These are phyloP conservation scores for Dothistroma septosporum DNA, from an alignment of 2,329 filamentous ascomycete species.

Conservation along the genomic window DNA sequence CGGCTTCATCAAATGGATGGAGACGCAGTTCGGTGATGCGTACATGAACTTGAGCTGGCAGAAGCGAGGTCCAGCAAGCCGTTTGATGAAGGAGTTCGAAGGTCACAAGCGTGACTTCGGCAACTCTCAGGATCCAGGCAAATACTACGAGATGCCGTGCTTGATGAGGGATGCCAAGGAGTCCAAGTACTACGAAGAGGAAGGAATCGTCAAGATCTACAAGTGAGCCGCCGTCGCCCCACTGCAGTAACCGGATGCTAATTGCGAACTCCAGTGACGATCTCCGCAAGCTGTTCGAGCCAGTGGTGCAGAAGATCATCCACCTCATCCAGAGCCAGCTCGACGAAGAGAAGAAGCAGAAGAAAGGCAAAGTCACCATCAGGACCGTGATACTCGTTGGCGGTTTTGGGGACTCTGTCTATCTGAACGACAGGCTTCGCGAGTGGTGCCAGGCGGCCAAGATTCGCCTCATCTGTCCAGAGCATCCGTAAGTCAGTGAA, in stretches of 20 bases:
- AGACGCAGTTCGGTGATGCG: slow-evolving; percentile 3
- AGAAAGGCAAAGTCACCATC: slow-evolving; percentile 2
- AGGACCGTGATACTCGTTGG: slow-evolving; percentile 16
- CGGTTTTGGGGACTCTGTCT: slow-evolving; percentile 15
- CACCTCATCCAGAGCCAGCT: slow-evolving; percentile 14
- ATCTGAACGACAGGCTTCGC: slow-evolving; percentile 7
- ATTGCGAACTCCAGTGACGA: neutral
- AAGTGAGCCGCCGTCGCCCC: neutral
- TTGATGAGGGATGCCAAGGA: neutral
- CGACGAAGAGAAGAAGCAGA: slow-evolving; percentile 5
- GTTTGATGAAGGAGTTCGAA: slow-evolving; percentile 17
- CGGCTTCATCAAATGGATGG: slow-evolving; percentile 16
- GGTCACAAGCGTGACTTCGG: slow-evolving; percentile 11
- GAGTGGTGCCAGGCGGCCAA: slow-evolving; percentile 4
- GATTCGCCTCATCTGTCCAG: slow-evolving; percentile 9
- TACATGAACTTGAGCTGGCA: slow-evolving; percentile 8
- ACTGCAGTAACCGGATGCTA: neutral
- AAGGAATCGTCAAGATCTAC: slow-evolving; percentile 2
- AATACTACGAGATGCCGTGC: slow-evolving; percentile 5
- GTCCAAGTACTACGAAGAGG: slow-evolving; percentile 7
- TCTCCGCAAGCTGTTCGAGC: slow-evolving; percentile 11
- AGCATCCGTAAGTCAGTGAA: slow-evolving; percentile 2
- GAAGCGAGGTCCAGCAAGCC: slow-evolving; percentile 10
- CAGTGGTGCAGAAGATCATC: slow-evolving; percentile 8
- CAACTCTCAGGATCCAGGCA: neutral